Conservation (phyloP, 768 basidiomycete genomes). For the Leccinellum albellum region DNA sequence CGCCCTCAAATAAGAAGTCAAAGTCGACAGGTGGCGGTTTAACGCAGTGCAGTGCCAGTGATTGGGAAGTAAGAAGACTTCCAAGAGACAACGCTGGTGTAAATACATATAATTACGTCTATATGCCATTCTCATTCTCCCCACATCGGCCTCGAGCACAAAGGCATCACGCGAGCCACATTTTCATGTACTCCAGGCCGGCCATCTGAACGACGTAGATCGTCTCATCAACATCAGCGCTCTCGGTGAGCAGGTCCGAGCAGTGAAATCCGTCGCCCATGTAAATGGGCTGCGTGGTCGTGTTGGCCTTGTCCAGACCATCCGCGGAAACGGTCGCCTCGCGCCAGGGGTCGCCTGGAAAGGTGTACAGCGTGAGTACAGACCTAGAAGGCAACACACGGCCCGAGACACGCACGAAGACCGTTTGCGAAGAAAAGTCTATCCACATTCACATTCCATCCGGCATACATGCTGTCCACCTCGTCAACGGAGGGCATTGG, state of each 20-base stretch:
- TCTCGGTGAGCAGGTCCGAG: neutral
- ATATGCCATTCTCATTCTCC: neutral
- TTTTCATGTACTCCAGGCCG: neutral
- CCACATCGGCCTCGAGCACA: too few species aligned
- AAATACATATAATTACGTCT: neutral
- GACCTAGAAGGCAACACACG: neutral
- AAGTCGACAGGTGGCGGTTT: too few species aligned
- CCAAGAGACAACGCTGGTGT: neutral
- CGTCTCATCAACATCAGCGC: neutral
- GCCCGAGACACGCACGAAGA: neutral
- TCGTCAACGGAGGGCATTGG: neutral
- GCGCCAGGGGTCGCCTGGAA: constrained; percentile 67
- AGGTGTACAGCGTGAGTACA: neutral
- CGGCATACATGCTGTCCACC: neutral
- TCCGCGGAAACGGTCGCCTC: constrained; percentile 65
- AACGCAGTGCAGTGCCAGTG: too few species aligned
- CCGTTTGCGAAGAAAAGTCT: neutral
- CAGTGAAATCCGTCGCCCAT: neutral
- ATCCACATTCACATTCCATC: neutral
- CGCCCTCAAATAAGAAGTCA: too few species aligned
- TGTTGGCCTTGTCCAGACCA: constrained; percentile 31
- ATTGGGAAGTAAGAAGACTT: neutral
- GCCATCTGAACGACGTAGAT: neutral
- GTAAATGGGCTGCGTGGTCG: neutral
- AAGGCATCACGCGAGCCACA: neutral